Evolutionary conservation across 306 rosid genomes (phyloP), one percentile per base, ranked within the genome.

Genomic region (Citrullus amarus): DNA sequence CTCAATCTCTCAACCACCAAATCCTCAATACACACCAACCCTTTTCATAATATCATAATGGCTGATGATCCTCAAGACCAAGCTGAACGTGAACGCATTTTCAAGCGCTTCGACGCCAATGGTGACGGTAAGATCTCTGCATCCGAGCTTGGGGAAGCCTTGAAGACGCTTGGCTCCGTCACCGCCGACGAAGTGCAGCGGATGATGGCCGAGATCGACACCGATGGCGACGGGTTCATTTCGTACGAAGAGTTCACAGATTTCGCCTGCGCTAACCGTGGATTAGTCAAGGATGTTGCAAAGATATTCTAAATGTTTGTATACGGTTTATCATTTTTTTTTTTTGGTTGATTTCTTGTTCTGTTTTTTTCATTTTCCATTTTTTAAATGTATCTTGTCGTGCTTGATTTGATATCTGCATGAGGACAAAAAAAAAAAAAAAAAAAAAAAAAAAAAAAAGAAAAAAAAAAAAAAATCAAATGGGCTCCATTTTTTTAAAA

Each of bases 171-270:
- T 0, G 95, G 96, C 51, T 88, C 91, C 0, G 93, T 91, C 28
- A 85, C 93, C 0, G 2, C 60, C 0, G 90, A 93, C 0, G 97
- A 91, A 70, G 90, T 93, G 59, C 61, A 81, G 14, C 76, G 80
- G 48, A 93, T 93, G 98, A 93, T 93, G 98, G 81, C 81, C 0
- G 93, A 93, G 85, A 86, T 91, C 53, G 98, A 93, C 51, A 87
- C 86, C 0, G 91, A 93, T n/a, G 84, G 88, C 0, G 95, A 93
- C 4, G 98, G 95, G 4, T 87, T 70, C 86, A 93, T 93, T 83
- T 91, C 98, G 0, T 77, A 75, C 0, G 77, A 91, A 12, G 98
- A 93, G 66, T 93, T 87, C 80, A 54, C 86, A 0, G 80, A 65
- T 3, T 93, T 93, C 11, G 95, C 97, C 1, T 25, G 20, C 5